phyloP scores from a whole-genome alignment of 441 rosid species.

The Populus trichocarpa region DNA sequence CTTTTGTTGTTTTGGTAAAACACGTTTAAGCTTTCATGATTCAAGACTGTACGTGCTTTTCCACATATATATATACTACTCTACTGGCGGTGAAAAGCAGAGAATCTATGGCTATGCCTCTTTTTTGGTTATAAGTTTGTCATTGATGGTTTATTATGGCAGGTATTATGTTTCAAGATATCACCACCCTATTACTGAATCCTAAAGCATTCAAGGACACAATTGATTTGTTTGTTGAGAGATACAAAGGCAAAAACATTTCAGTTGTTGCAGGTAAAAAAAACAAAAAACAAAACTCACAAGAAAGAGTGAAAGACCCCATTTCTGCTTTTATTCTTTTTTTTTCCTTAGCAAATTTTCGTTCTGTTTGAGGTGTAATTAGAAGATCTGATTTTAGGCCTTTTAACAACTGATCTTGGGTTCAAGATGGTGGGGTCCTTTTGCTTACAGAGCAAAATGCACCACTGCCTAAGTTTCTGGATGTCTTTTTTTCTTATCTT shows the following conservation, averaged over 20 bases:
- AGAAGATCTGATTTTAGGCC: constrained; percentile 16
- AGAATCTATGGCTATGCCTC: neutral
- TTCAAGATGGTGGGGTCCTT: constrained; percentile 39
- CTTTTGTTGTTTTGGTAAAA: neutral
- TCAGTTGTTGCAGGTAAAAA: constrained; percentile 84
- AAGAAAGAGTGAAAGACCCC: neutral
- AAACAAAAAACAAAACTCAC: neutral
- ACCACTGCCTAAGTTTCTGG: constrained; percentile 23
- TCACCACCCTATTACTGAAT: constrained; percentile 71
- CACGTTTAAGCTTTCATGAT: neutral
- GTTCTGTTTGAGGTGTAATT: constrained; percentile 10
- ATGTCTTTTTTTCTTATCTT: neutral
- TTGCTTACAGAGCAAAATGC: constrained; percentile 26
- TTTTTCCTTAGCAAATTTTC: neutral
- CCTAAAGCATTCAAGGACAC: constrained; percentile 81
- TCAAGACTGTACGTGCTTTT: neutral
- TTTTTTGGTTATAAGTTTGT: neutral
- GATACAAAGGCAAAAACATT: constrained; percentile 70
- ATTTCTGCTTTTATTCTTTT: neutral
- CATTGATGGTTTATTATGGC: constrained; percentile 6
- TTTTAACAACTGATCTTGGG: constrained; percentile 21
- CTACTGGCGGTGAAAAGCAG: neutral
- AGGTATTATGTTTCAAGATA: constrained; percentile 95
- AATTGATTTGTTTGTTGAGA: constrained; percentile 76
- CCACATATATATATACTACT: neutral